phyloP scores from a whole-genome alignment of 1,139 yeast species.

The Kodamaea arcana region DNA sequence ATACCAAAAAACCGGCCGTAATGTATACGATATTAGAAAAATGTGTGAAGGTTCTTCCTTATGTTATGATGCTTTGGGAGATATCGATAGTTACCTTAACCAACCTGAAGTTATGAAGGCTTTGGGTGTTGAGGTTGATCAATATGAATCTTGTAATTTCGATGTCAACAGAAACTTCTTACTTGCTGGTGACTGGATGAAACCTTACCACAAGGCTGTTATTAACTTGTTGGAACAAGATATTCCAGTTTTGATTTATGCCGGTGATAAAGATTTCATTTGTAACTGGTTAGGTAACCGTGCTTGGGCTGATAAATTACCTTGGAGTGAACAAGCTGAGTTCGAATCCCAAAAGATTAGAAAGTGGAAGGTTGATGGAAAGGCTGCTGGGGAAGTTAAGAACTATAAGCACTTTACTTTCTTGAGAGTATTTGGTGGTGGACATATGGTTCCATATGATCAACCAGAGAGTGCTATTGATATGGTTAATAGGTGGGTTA shows the following conservation, averaged over 20 bases:
- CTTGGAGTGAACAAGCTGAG: conserved; percentile 59
- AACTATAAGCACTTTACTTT: conserved; percentile 44
- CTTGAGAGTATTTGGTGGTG: conserved; percentile 45
- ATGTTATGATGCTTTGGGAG: conserved; percentile 72
- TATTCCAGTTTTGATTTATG: conserved; percentile 70
- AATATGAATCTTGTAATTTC: conserved; percentile 79
- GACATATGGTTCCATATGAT: conserved; percentile 51
- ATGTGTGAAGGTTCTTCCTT: conserved; percentile 67
- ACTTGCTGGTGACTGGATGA: conserved; percentile 91
- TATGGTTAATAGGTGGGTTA: conserved; percentile 46
- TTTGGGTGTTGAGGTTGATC: conserved; percentile 87
- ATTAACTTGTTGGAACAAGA: conserved; percentile 52
- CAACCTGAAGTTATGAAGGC: conserved; percentile 67
- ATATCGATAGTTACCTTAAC: conserved; percentile 68
- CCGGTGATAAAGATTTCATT: conserved; percentile 84
- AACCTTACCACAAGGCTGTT: conserved; percentile 71
- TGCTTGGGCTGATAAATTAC: conserved; percentile 72
- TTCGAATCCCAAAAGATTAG: conserved; percentile 42
- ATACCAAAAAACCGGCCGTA: conserved; percentile 83
- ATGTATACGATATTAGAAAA: conserved; percentile 89
- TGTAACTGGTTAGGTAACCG: conserved; percentile 86
- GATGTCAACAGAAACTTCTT: conserved; percentile 79
- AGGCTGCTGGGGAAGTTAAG: conserved; percentile 45
- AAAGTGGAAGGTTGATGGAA: conserved; percentile 37
- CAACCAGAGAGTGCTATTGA: conserved; percentile 45